Evolutionary conservation across 257 asterid genomes (phyloP), one percentile per base, ranked within the genome.

Genomic region (Plantago elongata): DNA sequence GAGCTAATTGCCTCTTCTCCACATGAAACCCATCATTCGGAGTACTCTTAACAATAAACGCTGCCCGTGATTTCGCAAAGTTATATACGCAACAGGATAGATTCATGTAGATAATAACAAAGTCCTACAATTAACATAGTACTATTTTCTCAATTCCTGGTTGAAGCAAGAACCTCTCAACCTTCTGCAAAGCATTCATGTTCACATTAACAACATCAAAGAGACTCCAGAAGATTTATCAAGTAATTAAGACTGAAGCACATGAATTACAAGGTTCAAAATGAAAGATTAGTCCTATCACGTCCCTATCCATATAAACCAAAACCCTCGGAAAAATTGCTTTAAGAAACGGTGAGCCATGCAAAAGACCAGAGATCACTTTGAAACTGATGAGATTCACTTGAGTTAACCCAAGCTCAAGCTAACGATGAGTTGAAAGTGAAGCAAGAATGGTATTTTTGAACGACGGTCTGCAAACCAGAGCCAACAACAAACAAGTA

Each of bases 1-100:
- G 96, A 3, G 95, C 82, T 18, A 85, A 82, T 57, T 93, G 99
- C 63, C 97, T 79, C 84, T 87, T 93, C 81, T 93, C 99, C 5
- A 93, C 87, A 37, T 81, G 92, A 65, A 93, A 93, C 12, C 99
- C 99, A 37, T 87, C 78, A 47, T 85, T 84, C 0, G 94, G 96
- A 9, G 94, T 82, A 82, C 95, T 82, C 80, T 87, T 87, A 40
- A 87, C 75, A n/a, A 93, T 79, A 40, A 92, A 93, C 76, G 85
- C 96, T 0, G 96, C 99, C 64, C 83, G 94, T 8, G 99, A 83
- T 67, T 93, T 97, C 1, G 97, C 69, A 69, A 93, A 84, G 65
- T 82, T 83, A 83, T 93, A 56, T 89, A 83, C 11, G 75, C 66
- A 45, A 82, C 38, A 0, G 96, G 96, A 9, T 89, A 74, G 65